Conservation (phyloP, 352 stramenopile species). For the Globisporangium apiculatum region DNA sequence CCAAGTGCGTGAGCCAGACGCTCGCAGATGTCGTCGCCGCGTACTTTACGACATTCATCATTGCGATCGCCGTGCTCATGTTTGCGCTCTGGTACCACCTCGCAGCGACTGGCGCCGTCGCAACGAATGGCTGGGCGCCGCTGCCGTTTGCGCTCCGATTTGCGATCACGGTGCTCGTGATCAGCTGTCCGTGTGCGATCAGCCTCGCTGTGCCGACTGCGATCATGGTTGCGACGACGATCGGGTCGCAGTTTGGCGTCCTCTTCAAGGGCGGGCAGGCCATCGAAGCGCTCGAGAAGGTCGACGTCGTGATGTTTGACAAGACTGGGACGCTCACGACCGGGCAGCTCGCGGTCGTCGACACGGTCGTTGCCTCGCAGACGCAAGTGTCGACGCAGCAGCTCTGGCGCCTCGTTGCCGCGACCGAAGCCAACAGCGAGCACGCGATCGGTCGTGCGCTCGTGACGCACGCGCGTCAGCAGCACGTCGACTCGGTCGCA, state of each 20-base stretch:
- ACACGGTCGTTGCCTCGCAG: slow-evolving; percentile 3
- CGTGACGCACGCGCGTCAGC: slow-evolving; percentile 28
- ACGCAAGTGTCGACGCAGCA: not conserved
- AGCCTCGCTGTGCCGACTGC: slow-evolving; percentile 68
- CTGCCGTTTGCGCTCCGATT: slow-evolving; percentile 74
- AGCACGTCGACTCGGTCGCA: slow-evolving; percentile 11
- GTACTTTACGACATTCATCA: slow-evolving; percentile 75
- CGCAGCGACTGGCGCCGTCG: slow-evolving; percentile 26
- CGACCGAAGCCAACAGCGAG: slow-evolving; percentile 52
- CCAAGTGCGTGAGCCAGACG: slow-evolving; percentile 51
- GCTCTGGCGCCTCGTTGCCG: slow-evolving; percentile 40
- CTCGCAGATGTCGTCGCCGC: slow-evolving; percentile 56
- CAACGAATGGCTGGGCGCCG: slow-evolving; percentile 44
- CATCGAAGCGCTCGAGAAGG: slow-evolving; percentile 56
- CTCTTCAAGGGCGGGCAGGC: slow-evolving; percentile 74
- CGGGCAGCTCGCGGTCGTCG: slow-evolving; percentile 41
- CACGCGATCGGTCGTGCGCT: slow-evolving; percentile 62
- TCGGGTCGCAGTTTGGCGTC: slow-evolving; percentile 71
- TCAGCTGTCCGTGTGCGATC: slow-evolving; percentile 74
- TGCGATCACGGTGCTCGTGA: slow-evolving; percentile 70
- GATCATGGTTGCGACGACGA: slow-evolving; percentile 73
- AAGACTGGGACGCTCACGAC: slow-evolving; percentile 77
- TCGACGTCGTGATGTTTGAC: slow-evolving; percentile 75
- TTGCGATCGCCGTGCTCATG: slow-evolving; percentile 45
- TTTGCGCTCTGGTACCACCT: slow-evolving; percentile 74